Evolutionary conservation across 2,329 filamentous ascomycete genomes (phyloP).

Genomic region (Karstenula rhodostoma): DNA sequence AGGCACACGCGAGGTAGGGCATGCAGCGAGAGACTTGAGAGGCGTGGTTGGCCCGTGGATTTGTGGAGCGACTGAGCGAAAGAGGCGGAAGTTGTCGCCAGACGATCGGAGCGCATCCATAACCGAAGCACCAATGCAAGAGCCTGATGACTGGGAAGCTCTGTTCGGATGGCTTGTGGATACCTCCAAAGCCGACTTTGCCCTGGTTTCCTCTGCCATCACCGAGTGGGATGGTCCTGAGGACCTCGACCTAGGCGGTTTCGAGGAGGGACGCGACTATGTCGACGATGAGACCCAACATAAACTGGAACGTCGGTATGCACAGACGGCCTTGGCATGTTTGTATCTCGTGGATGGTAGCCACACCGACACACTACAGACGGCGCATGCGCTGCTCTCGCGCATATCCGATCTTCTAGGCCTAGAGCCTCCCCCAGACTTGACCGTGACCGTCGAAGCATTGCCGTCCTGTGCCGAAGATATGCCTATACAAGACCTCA

Average conservation of each 20-base stretch:
- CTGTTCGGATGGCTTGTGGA: constrained; percentile 72
- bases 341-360: constrained; percentile 72
- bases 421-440: constrained; percentile 63
- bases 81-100: constrained; percentile 54
- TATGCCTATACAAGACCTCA: constrained; percentile 39
- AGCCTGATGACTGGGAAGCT: constrained; percentile 69
- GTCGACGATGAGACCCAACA: constrained; percentile 68
- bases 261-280: constrained; percentile 60
- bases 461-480: constrained; percentile 54
- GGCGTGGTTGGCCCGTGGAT: constrained; percentile 78
- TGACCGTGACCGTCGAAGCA: constrained; percentile 52
- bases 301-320: constrained; percentile 70
- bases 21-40: constrained; percentile 70
- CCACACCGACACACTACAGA: constrained; percentile 65
- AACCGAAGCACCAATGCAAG: constrained; percentile 45
- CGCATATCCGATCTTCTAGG: constrained; percentile 69
- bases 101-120: constrained; percentile 35
- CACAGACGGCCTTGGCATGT: constrained; percentile 71
- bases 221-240: constrained; percentile 77
- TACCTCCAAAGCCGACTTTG: constrained; percentile 68
- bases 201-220: constrained; percentile 68
- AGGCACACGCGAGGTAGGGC: constrained; percentile 32
- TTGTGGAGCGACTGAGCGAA: constrained; percentile 69
- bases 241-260: constrained; percentile 73
- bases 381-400: constrained; percentile 67